Evolutionary conservation across 148 eudicot species (phyloP), one percentile per base, ranked within the genome.

Genomic region (Vaccinium darrowii): DNA sequence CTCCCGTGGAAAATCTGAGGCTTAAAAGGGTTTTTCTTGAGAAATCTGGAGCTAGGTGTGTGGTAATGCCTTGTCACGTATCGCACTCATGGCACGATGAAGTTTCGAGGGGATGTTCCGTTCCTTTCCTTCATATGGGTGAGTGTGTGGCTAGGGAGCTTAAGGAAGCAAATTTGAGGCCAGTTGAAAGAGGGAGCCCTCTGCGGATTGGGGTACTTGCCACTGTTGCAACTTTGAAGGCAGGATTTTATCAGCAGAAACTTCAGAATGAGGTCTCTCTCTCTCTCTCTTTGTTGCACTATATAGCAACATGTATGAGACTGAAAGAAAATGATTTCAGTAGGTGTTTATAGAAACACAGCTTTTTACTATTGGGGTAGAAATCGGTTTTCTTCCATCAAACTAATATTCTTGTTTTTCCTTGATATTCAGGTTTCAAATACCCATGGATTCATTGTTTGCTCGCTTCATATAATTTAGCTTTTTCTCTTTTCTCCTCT

Each of bases 121-220:
- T 93, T 72, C 93, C 93, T 50, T 80, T 95, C 82, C 92, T 93
- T 88, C 95, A 95, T 75, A 88, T 95, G 91, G 97, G 91, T 78
- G 96, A 92, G 74, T 95, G 96, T 88, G 97, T 95, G 47, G 95
- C 93, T 47, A 92, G 82, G 85, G 98, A 95, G 88, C 92, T 95
- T 3, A 93, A 90, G 89, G 97, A 92, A 84, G 95, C 94, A 1
- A 91, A 93, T 62, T 85, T 93, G 75, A 90, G 88, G 89, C 98
- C 98, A 5, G 84, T 95, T 47, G 96, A 93, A 89, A 87, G 94
- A 60, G 98, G 98, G 77, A 88, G 93, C 84, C 86, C 89, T 63
- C 78, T 88, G 87, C 85, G 92, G 69, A 92, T 95, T 65, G 98
- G 98, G 60, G 81, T 95, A 82, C 87, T 93, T 85, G 91, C 89